Evolutionary conservation across 106 monocot genomes (phyloP).

Genomic region (Chionographis japonica): DNA sequence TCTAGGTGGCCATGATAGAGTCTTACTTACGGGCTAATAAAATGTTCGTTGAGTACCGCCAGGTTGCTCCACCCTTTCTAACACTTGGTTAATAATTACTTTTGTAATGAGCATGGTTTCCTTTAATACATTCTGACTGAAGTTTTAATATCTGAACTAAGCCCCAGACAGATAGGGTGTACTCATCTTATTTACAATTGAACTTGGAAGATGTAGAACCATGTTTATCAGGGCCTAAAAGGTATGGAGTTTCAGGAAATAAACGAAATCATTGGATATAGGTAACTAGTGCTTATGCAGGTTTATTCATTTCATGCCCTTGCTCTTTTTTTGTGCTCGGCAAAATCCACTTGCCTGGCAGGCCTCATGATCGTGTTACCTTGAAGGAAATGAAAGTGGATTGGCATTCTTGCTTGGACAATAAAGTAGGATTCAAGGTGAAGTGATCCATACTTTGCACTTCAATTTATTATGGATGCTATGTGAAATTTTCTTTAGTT

Average conservation of each 20-base stretch:
- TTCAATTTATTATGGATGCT: neutral
- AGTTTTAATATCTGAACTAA: slow-evolving; percentile 11
- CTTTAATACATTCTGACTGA: too few relatives aligned
- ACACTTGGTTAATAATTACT: neutral
- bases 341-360: slow-evolving; percentile 17
- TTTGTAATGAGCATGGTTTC: too few relatives aligned
- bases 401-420: slow-evolving; percentile 93
- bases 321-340: neutral
- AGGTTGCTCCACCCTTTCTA: slow-evolving; percentile 26
- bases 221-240: slow-evolving; percentile 91
- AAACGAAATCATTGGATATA: neutral
- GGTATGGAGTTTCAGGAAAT: slow-evolving; percentile 31
- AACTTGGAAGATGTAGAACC: slow-evolving; percentile 84
- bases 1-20: slow-evolving; percentile 81
- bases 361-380: slow-evolving; percentile 85
- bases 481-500: neutral
- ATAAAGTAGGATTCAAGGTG: slow-evolving; percentile 96
- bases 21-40: slow-evolving; percentile 74
- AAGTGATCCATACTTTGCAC: neutral
- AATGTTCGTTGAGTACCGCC: slow-evolving; percentile 72
- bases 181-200: slow-evolving; percentile 83
- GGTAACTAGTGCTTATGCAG: neutral
- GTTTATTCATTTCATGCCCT: neutral
- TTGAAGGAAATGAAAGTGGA: slow-evolving; percentile 92
- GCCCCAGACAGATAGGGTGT: slow-evolving; percentile 72